Base-by-base conservation (phyloP, 139 green algal species). In the Tetraselmis striata region DNA sequence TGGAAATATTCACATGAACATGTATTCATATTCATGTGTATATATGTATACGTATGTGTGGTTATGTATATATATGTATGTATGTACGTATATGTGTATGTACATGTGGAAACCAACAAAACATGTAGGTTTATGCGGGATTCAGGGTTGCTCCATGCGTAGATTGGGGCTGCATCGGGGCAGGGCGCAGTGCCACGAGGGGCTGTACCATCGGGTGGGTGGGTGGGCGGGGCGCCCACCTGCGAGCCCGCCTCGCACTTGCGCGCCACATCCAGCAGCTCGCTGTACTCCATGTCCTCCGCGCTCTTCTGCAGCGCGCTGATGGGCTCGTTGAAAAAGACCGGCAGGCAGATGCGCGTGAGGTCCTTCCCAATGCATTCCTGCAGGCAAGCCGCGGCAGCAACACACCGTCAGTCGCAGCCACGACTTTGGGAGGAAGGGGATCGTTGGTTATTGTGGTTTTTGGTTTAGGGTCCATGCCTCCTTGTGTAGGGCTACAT, bases 321-420 rank as follows among this genome's bases (percentile, higher is more conserved):
- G 59, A 96, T 86, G 1, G 95, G 95, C 85, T 98, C 95, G 83
- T 98, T 98, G 89, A 98, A 98, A 88, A 94, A 98, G 29, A 97
- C 95, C 1, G 95, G 95, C 84, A 98, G 91, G 89, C 93, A 98
- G 79, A 98, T 90, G 59, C 89, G 87, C 2, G 92, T 92, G 25
- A 97, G 87, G 86, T 97, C 93, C 82, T 92, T 90, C 67, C 92
- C 92, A 5, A 95, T 92, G 78, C 90, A 90, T 76, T 95, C 91
- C n/a, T n/a, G n/a, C n/a, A n/a, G n/a, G n/a, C n/a, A n/a, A n/a
- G n/a, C n/a, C n/a, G n/a, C n/a, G n/a, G n/a, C n/a, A n/a, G n/a
- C n/a, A n/a, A n/a, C n/a, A n/a, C n/a, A n/a, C n/a, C n/a, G n/a
- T n/a, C n/a, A n/a, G n/a, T n/a, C n/a, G n/a, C n/a, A n/a, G n/a